Base-by-base conservation (phyloP, 331 rosid species). In the Rhamnella rubrinervis region DNA sequence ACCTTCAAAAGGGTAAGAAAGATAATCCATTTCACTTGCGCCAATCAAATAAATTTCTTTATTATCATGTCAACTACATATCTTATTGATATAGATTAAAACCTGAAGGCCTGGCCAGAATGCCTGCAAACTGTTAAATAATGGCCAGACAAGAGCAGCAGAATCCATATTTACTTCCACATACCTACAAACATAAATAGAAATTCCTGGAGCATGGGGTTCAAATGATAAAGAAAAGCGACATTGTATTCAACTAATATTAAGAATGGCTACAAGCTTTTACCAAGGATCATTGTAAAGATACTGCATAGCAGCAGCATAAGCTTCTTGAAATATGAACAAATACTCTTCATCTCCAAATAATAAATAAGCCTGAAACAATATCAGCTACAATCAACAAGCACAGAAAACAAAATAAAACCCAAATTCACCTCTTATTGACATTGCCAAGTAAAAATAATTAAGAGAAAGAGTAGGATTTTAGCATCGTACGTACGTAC, bases 61-160 rank as follows among this genome's bases (percentile, higher is more conserved):
- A 38, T 72, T 68, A 74, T 53, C 78, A 23, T 56, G 47, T 74
- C 41, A 58, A 75, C 52, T 46, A 66, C 68, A 77, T 70, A 63
- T 53, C 39, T 39, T 71, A 55, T 28, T 61, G 39, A 67, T 55
- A 83, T 63, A 51, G 23, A 28, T 40, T 26, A 55, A 76, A 88
- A 93, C 98, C 98, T 93, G 98, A 80, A 93, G 96, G 71, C 98
- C 98, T 6, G 98, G 98, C 98, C 98, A 93, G 84, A 93, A 93
- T 47, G 98, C 98, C 85, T 93, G 98, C 81, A 93, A 84, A 80
- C 98, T 93, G 84, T 93, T 93, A 79, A 90, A 93, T 67, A 93
- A 75, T 57, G 98, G 97, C 98, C 98, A 93, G 70, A 93, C 98
- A 13, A 93, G 80, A 75, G 97, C 92, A 68, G 92, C 97, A 28